phyloP scores from a whole-genome alignment of 352 stramenopile genomes.

The Phytophthora ramorum region DNA sequence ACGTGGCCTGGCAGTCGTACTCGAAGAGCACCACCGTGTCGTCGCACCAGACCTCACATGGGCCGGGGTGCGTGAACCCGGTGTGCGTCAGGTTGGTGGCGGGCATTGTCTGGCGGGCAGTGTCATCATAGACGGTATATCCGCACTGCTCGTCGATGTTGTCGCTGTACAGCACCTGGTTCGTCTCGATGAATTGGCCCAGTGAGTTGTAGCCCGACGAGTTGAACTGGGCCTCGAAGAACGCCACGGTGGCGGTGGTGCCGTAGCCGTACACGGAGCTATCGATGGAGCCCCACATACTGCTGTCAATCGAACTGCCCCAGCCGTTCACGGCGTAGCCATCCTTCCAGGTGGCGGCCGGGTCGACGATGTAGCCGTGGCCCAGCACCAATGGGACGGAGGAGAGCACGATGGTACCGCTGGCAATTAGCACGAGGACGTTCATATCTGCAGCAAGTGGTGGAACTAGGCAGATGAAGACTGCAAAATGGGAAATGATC shows the following conservation, averaged over 20 bases:
- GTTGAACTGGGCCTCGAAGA: slow-evolving; percentile 47
- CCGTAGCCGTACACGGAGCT: slow-evolving; percentile 50
- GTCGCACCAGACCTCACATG: slow-evolving; percentile 66
- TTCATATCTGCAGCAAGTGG: slow-evolving; percentile 26
- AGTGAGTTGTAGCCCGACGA: slow-evolving; percentile 51
- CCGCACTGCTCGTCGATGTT: slow-evolving; percentile 47
- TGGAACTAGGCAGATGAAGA: slow-evolving; percentile 5
- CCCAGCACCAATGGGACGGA: slow-evolving; percentile 25
- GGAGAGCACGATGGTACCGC: slow-evolving; percentile 11
- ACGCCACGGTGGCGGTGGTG: slow-evolving; percentile 41
- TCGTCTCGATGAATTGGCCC: slow-evolving; percentile 51
- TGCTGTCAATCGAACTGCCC: slow-evolving; percentile 50
- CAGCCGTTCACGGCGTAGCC: slow-evolving; percentile 53
- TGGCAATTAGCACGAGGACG: slow-evolving; percentile 17
- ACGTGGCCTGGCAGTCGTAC: slow-evolving; percentile 52
- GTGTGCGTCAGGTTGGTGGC: slow-evolving; percentile 47
- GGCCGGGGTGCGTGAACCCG: slow-evolving; percentile 58
- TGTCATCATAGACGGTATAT: slow-evolving; percentile 45
- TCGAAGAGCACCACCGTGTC: slow-evolving; percentile 55
- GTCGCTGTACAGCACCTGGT: slow-evolving; percentile 49
- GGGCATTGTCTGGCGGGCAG: slow-evolving; percentile 36
- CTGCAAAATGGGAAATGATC: slow-evolving; percentile 25
- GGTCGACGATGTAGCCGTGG: slow-evolving; percentile 52
- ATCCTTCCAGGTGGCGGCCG: slow-evolving; percentile 42
- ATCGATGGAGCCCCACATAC: slow-evolving; percentile 49